Evolutionary conservation across 257 asterid species (phyloP).

Genomic region (Nicotiana otophora): DNA sequence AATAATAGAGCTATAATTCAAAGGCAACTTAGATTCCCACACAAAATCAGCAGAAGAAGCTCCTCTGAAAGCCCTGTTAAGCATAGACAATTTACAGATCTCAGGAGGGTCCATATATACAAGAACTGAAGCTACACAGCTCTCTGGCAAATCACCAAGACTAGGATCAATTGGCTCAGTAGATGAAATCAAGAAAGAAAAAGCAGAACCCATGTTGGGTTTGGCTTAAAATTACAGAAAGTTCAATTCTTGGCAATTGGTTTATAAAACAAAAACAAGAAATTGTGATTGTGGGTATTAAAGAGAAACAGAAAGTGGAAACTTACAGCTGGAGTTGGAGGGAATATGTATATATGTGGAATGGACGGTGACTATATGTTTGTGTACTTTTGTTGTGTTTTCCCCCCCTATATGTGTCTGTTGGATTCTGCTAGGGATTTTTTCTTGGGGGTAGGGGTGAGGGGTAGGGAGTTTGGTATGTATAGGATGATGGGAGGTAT

Average conservation of each 20-base stretch:
- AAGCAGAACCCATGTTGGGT: constrained; percentile 45
- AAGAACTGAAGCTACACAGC: constrained; percentile 71
- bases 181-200: constrained; percentile 28
- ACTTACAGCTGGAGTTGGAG: neutral
- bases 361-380: neutral
- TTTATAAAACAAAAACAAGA: neutral
- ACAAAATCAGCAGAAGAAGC: constrained; percentile 85
- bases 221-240: neutral
- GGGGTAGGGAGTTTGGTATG: too few relatives aligned
- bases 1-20: constrained; percentile 53
- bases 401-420: neutral
- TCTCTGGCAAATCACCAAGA: constrained; percentile 74
- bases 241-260: neutral
- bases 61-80: constrained; percentile 67
- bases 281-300: neutral
- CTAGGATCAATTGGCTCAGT: constrained; percentile 24
- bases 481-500: too few relatives aligned
- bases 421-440: neutral
- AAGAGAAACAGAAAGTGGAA: neutral
- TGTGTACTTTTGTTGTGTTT: too few relatives aligned
- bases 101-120: constrained; percentile 68
- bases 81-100: constrained; percentile 64
- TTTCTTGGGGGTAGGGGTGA: too few relatives aligned
- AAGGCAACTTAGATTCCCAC: constrained; percentile 75
- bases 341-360: neutral